Conservation (phyloP, 257 asterid genomes). For the Euphrasia confusa region DNA sequence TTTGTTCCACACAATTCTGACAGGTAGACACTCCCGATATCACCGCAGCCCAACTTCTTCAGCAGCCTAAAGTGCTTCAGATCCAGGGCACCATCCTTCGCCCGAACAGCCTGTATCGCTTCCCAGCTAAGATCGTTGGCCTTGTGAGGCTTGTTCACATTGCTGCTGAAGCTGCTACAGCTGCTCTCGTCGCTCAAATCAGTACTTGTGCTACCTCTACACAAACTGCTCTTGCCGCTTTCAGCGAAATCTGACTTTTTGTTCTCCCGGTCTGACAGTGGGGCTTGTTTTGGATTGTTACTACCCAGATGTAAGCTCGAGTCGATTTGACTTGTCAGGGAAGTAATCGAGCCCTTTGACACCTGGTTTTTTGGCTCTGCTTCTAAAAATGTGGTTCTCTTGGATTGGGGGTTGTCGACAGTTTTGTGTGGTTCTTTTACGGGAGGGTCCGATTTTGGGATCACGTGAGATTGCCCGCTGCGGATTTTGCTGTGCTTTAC, state of each 20-base stretch:
- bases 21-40: slow-evolving; percentile 74
- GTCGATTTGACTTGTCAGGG: slow-evolving; percentile 40
- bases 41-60: slow-evolving; percentile 78
- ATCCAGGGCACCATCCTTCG: slow-evolving; percentile 61
- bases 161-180: slow-evolving; percentile 72
- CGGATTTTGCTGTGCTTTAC: slow-evolving; percentile 40
- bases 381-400: slow-evolving; percentile 28
- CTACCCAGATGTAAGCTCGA: slow-evolving; percentile 50
- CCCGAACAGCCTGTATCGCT: slow-evolving; percentile 62
- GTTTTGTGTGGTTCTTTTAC: slow-evolving; percentile 30
- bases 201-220: slow-evolving; percentile 79
- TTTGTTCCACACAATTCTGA: slow-evolving; percentile 73
- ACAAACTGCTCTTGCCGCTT: slow-evolving; percentile 84
- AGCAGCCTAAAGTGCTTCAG: slow-evolving; percentile 71
- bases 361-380: slow-evolving; percentile 21
- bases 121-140: slow-evolving; percentile 77
- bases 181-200: slow-evolving; percentile 71
- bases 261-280: slow-evolving; percentile 33
- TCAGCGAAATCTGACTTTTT: slow-evolving; percentile 46
- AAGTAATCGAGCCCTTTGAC: slow-evolving; percentile 33
- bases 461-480: slow-evolving; percentile 26
- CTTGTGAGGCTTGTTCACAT: slow-evolving; percentile 71
- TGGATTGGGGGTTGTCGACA: slow-evolving; percentile 28
- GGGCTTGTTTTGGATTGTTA: slow-evolving; percentile 25
- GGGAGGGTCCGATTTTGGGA: slow-evolving; percentile 26